Evolutionary conservation across 805 yeast species (phyloP), one percentile per base, ranked within the genome.

Genomic region (Nakazawaea pomicola): DNA sequence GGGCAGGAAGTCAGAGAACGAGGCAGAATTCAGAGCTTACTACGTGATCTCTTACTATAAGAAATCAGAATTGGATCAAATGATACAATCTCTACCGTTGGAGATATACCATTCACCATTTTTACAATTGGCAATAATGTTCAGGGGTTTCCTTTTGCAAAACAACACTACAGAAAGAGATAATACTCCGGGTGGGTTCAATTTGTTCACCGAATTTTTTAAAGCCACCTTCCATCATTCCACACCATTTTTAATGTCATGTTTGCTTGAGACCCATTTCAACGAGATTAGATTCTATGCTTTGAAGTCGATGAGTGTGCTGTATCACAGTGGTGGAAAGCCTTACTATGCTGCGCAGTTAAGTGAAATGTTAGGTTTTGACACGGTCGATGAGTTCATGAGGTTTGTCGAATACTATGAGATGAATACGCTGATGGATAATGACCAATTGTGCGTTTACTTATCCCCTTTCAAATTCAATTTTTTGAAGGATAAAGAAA

Each of bases 21-120:
- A 93, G 60, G 85, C 97, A 0, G 99, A 93, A 56, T 87, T 93
- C 54, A 72, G 97, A 50, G 90, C 96, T 0, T 93, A 90, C 57
- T 83, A 88, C 43, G 62, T 93, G 16, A 54, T 93, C 14, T 77
- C 89, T 49, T 91, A 88, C 51, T 62, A 86, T 7, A 70, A 86
- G 50, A 97, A 93, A 56, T 81, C 93, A 0, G 97, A 89, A 50
- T 63, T 86, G 36, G 96, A 87, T 48, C 68, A 89, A 41, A 83
- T 76, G 47, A 56, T 84, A 9, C 95, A 87, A 55, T 63, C 68
- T 12, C 60, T 89, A 29, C 96, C 97, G 0, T 42, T 47, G 2
- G 53, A 64, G 2, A 67, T 91, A 1, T 67, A 79, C 27, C 51
- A 70, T 17, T 71, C 83, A 53, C 64, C 66, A 0, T 54, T 66